Evolutionary conservation across 495 filamentous ascomycete species (phyloP).

Genomic region (Neurospora sp.): DNA sequence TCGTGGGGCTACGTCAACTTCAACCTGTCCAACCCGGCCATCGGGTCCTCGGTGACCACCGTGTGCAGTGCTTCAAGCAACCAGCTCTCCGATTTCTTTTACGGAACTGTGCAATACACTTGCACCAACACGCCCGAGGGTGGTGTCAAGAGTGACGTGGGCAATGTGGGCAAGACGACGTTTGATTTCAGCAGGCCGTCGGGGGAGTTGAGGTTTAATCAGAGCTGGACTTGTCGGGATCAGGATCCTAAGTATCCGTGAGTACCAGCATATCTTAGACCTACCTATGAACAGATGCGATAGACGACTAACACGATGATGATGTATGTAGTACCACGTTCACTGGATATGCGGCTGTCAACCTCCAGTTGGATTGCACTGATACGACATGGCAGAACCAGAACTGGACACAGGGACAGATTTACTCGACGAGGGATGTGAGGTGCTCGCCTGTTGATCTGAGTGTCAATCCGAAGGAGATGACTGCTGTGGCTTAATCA

Average conservation of each 20-base stretch:
- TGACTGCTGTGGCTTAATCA: conserved; percentile 26
- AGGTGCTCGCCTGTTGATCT: conserved; percentile 21
- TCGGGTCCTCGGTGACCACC: conserved; percentile 13
- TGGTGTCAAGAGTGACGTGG: not conserved
- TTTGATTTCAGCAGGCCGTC: conserved; percentile 27
- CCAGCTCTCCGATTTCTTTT: conserved; percentile 35
- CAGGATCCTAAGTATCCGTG: conserved; percentile 28
- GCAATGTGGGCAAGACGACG: conserved; percentile 9
- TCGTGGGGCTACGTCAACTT: conserved; percentile 31
- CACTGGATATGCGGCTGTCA: conserved; percentile 21
- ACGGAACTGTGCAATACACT: conserved; percentile 28
- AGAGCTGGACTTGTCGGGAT: conserved; percentile 33
- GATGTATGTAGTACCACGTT: conserved; percentile 21
- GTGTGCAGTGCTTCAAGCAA: conserved; percentile 29
- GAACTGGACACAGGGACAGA: conserved; percentile 31
- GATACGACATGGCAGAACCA: conserved; percentile 27
- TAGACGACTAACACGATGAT: conserved; percentile 1
- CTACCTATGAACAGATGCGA: not conserved
- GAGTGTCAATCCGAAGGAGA: conserved; percentile 18
- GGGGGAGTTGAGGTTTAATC: conserved; percentile 26
- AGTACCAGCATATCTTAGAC: conserved; percentile 7
- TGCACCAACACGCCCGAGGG: conserved; percentile 15
- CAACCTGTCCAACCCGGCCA: conserved; percentile 33
- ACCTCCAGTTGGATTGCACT: conserved; percentile 25
- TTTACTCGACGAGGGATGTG: conserved; percentile 27